Evolutionary conservation across 2,329 filamentous ascomycete species (phyloP), one percentile per base, ranked within the genome.

Genomic region (Penicillium polonicum): DNA sequence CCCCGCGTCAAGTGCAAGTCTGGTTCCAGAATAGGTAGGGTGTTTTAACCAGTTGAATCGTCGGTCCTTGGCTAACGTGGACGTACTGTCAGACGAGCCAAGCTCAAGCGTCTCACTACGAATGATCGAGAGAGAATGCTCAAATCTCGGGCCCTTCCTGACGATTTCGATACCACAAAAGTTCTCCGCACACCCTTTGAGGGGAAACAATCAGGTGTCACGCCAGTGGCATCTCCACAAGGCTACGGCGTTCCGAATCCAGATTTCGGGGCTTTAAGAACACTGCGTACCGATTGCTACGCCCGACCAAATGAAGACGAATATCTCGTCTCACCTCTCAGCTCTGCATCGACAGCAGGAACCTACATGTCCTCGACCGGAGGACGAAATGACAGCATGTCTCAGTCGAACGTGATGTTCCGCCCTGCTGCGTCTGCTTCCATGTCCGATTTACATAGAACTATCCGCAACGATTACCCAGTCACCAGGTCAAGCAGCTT

Each of bases 11-110:
- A 73, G 93, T 97, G 25, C 92, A 97, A 75, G 92, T 97, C 49
- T 97, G 92, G 93, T 97, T 97, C 76, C 92, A 97, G 76, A 97
- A 97, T 76, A 86, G 92, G 92, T 96, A 83, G 67, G 82, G 70
- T 52, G 6, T 13, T 60, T 35, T 46, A 39, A 38, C 35, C 21
- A 17, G 19, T 45, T 25, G n/a, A 38, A n/a, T 31, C n/a, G 21
- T 42, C 27, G 17, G 42, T 39, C 27, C 21, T 39, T 23, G 27
- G n/a, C 50, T 57, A 48, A 57, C 42, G 5, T 29, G 29, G 25
- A 41, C 39, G 35, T 39, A 29, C 19, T 42, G 55, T 19, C 53
- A 86, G 84, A 72, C 75, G 84, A 68, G 84, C 84, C 19, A 86
- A 86, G 71, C 74, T 86, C 60, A 86, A 86, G 75, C 78, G 84